Conservation (phyloP, 306 rosid genomes). For the Cercis canadensis region DNA sequence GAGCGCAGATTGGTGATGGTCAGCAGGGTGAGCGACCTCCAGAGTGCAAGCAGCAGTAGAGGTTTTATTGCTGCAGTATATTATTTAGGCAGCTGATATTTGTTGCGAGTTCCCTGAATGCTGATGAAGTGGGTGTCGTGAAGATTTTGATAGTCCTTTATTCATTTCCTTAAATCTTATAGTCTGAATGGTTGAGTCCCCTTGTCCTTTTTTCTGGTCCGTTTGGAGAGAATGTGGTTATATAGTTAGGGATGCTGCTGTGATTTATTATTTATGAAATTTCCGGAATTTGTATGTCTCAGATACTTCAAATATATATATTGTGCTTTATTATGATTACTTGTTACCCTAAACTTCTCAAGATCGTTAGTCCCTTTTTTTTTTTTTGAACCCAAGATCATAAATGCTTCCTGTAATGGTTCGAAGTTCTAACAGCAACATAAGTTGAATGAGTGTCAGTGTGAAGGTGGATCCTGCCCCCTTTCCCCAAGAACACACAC, state of each 20-base stretch:
- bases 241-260: slow-evolving; percentile 50
- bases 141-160: slow-evolving; percentile 53
- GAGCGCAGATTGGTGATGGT: slow-evolving; percentile 53
- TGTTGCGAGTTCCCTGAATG: slow-evolving; percentile 31
- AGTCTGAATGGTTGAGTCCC: slow-evolving; percentile 43
- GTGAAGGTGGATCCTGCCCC: too few species aligned
- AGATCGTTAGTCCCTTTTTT: too few species aligned
- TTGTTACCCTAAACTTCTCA: too few species aligned
- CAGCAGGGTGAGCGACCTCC: slow-evolving; percentile 82
- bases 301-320: slow-evolving; percentile 34
- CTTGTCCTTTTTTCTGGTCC: slow-evolving; percentile 31
- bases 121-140: slow-evolving; percentile 41
- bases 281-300: slow-evolving; percentile 37
- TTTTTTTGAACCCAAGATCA: too few species aligned
- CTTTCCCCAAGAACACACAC: too few species aligned
- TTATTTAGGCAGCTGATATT: slow-evolving; percentile 25
- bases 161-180: slow-evolving; percentile 37
- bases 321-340: not conserved
- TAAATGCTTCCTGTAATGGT: too few species aligned
- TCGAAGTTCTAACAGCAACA: too few species aligned
- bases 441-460: too few species aligned
- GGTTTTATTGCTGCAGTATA: slow-evolving; percentile 13
- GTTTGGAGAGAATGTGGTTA: slow-evolving; percentile 48
- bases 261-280: slow-evolving; percentile 31
- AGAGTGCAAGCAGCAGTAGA: slow-evolving; percentile 96